Percentiles rank a stretch among this genome's conserved stretches.
Evolutionary conservation across 306 rosid genomes (phyloP).

Genomic region (Sechiopsis laciniata): DNA sequence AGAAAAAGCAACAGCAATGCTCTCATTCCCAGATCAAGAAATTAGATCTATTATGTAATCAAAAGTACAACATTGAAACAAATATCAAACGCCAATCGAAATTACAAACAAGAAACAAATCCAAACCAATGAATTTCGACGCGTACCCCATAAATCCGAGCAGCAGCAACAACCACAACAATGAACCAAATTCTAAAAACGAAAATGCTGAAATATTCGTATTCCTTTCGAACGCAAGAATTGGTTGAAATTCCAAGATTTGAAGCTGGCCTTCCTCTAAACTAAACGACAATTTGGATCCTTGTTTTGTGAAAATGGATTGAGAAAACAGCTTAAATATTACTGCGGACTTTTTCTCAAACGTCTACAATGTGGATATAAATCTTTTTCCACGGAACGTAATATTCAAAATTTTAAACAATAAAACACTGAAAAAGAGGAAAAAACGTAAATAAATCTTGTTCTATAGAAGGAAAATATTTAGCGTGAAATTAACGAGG

Average conservation of each 20-base stretch:
- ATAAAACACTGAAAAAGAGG: neutral
- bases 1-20: conserved; percentile 18
- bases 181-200: conserved; percentile 7
- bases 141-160: conserved; percentile 16
- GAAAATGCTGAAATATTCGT: conserved; percentile 18
- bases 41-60: conserved; percentile 15
- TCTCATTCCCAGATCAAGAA: neutral
- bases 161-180: neutral
- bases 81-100: conserved; percentile 10
- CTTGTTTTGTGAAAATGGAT: neutral
- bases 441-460: neutral
- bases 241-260: conserved; percentile 9
- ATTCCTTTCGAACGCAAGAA: neutral
- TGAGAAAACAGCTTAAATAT: conserved; percentile 17
- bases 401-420: neutral
- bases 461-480: neutral
- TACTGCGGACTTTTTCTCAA: neutral
- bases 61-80: neutral
- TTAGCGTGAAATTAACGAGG: conserved; percentile 19
- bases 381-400: conserved; percentile 2
- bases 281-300: conserved; percentile 15
- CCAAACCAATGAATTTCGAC: neutral
- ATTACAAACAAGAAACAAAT: neutral
- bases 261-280: conserved; percentile 18
- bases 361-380: conserved; percentile 9